Conservation (phyloP, 179 eudicot genomes). For the Nepenthes alata region DNA sequence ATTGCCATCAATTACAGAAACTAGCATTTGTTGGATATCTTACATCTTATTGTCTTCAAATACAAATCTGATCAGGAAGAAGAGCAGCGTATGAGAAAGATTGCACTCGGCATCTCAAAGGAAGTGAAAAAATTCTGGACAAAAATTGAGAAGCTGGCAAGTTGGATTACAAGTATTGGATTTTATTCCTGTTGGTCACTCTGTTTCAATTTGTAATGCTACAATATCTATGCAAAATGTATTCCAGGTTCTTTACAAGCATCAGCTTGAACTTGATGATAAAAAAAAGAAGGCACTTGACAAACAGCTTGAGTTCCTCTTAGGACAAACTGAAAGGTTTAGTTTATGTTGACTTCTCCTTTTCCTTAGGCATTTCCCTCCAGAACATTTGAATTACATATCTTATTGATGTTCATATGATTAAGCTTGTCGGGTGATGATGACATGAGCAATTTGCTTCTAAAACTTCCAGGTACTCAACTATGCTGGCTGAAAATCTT, state of each 20-base stretch:
- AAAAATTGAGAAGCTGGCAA: constrained; percentile 97
- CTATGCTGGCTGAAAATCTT: constrained; percentile 96
- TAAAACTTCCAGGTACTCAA: constrained; percentile 67
- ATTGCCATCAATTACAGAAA: too few species aligned
- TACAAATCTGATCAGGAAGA: constrained; percentile 57
- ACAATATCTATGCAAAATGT: constrained; percentile 6
- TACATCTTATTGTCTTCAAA: background rate
- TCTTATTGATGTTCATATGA: constrained; percentile 8
- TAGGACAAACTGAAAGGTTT: constrained; percentile 97
- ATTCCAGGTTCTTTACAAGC: constrained; percentile 79
- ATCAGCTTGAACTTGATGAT: constrained; percentile 80
- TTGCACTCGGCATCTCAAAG: constrained; percentile 87
- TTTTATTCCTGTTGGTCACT: constrained; percentile 1
- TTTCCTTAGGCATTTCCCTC: background rate
- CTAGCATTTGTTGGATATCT: background rate
- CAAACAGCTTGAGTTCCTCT: constrained; percentile 92
- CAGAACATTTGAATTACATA: constrained; percentile 5
- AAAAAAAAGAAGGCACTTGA: constrained; percentile 90
- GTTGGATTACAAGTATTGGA: constrained; percentile 13
- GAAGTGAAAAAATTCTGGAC: constrained; percentile 96
- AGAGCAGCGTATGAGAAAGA: constrained; percentile 81
- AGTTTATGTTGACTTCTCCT: background rate
- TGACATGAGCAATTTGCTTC: constrained; percentile 11
- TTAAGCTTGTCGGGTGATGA: constrained; percentile 6
- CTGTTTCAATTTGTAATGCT: constrained; percentile 1